Base-by-base conservation (phyloP, 257 asterid genomes). In the Primulina huaijiensis region DNA sequence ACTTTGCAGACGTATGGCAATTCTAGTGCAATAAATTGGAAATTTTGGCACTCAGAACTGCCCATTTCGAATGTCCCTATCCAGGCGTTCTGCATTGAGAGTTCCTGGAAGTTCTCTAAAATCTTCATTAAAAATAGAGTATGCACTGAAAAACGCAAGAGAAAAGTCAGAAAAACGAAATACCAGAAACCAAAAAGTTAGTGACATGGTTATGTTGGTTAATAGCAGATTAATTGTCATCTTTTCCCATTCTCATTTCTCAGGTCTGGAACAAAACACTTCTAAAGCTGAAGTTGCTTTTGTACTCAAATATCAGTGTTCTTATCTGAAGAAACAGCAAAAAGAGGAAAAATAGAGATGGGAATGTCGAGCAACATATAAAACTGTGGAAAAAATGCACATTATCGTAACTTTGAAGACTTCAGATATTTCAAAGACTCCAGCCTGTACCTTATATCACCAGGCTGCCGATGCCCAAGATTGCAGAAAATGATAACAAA, bases 51-150 rank as follows among this genome's bases (percentile, higher is more conserved):
- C 65, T 88, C 88, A 92, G 67, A 92, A 81, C 80, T 82, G 96
- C 59, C 98, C 98, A 1, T 71, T 76, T 59, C 97, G 88, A 35
- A 92, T 90, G 82, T 90, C 98, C 81, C 93, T 84, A 72, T 92
- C 98, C 1, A 92, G 85, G 34, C 89, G 96, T 31, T 92, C 96
- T 10, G 98, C 98, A 31, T 92, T 92, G 38, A 92, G 88, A 43
- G 98, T 92, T 33, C 98, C 97, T 19, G 98, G 97, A 64, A 92
- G 90, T 76, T 92, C 98, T 79, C 95, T 80, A 72, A 92, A 92
- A 78, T 85, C 93, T 72, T 92, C 97, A 64, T 92, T 92, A 87
- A 92, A 92, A 64, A 90, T 67, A 29, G 98, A 92, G 79, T 92
- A 92, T 62, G 98, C 98, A 82, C 98, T 92, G 97, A 86, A 74